Conservation (phyloP, 2,329 filamentous ascomycete genomes). For the Aaosphaeria pasadenensis region DNA sequence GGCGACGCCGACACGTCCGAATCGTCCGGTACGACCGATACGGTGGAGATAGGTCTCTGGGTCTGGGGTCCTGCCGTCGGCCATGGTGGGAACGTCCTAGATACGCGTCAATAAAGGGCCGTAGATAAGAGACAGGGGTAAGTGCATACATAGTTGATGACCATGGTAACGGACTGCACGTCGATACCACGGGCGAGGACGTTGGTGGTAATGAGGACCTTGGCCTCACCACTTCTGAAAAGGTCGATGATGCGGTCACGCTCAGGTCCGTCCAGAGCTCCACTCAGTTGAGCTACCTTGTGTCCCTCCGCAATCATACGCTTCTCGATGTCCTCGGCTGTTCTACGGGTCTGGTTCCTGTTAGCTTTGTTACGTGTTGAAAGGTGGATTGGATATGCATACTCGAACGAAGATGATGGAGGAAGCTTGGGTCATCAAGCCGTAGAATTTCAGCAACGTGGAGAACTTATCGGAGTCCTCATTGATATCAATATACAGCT, state of each 20-base stretch:
- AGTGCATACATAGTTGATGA: constrained; percentile 79
- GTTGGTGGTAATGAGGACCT: constrained; percentile 97
- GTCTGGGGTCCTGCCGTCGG: constrained; percentile 67
- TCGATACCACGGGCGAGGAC: constrained; percentile 96
- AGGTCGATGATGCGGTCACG: constrained; percentile 81
- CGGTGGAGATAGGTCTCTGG: constrained; percentile 96
- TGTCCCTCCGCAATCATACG: constrained; percentile 88
- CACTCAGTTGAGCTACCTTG: constrained; percentile 85
- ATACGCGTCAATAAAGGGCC: constrained; percentile 29
- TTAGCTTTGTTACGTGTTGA: constrained; percentile 1
- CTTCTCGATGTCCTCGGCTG: constrained; percentile 78
- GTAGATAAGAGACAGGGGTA: not conserved
- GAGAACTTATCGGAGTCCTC: constrained; percentile 81
- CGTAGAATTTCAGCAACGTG: constrained; percentile 87
- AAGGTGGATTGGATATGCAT: constrained; percentile 22
- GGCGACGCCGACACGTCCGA: constrained; percentile 92
- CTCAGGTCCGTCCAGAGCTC: constrained; percentile 77
- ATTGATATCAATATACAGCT: constrained; percentile 94
- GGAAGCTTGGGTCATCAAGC: constrained; percentile 91
- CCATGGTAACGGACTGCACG: constrained; percentile 87
- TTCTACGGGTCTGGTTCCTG: constrained; percentile 68
- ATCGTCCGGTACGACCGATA: constrained; percentile 94
- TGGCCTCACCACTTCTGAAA: constrained; percentile 82
- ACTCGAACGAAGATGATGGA: constrained; percentile 98
- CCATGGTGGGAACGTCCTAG: constrained; percentile 52